These are phyloP conservation scores for Talaromyces liani DNA, from an alignment of 495 filamentous ascomycete species.

Conservation along the genomic window DNA sequence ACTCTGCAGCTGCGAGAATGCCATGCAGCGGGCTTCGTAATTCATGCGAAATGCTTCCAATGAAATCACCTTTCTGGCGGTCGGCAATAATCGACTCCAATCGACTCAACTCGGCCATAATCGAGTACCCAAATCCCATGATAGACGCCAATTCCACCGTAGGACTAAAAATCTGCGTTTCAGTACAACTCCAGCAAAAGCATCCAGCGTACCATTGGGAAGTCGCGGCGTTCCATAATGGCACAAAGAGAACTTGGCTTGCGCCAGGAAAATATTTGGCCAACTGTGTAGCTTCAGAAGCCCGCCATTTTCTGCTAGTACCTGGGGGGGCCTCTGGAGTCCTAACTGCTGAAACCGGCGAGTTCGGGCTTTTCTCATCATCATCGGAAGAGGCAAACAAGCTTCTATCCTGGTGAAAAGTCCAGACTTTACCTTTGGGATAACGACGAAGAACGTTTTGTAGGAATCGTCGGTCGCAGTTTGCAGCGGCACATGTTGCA, in stretches of 20 bases:
- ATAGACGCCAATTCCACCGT: slow-evolving; percentile 42
- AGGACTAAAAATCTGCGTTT: slow-evolving; percentile 34
- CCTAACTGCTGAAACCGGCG: slow-evolving; percentile 6
- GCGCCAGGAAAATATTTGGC: slow-evolving; percentile 40
- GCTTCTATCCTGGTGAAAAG: slow-evolving; percentile 47
- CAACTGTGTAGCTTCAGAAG: slow-evolving; percentile 33
- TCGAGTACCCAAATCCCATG: slow-evolving; percentile 57
- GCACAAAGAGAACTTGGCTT: slow-evolving; percentile 41
- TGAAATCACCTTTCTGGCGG: slow-evolving; percentile 64
- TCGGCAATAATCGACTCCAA: slow-evolving; percentile 52
- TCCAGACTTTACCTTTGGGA: slow-evolving; percentile 57
- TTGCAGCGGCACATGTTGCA: slow-evolving; percentile 25
- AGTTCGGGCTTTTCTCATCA: slow-evolving; percentile 16
- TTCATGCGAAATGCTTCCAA: slow-evolving; percentile 75
- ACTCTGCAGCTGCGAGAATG: slow-evolving; percentile 64
- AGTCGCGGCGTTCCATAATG: slow-evolving; percentile 62
- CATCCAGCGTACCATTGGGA: slow-evolving; percentile 64
- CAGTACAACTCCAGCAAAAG: slow-evolving; percentile 51
- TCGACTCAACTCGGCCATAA: slow-evolving; percentile 62
- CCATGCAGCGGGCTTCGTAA: slow-evolving; percentile 72
- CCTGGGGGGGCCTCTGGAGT: slow-evolving; percentile 31
- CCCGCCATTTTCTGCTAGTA: slow-evolving; percentile 26
- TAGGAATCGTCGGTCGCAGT: slow-evolving; percentile 36
- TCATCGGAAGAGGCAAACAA: slow-evolving; percentile 38
- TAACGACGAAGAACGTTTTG: slow-evolving; percentile 49